Evolutionary conservation across 768 basidiomycete genomes (phyloP).

Genomic region (Boletus fagicola): DNA sequence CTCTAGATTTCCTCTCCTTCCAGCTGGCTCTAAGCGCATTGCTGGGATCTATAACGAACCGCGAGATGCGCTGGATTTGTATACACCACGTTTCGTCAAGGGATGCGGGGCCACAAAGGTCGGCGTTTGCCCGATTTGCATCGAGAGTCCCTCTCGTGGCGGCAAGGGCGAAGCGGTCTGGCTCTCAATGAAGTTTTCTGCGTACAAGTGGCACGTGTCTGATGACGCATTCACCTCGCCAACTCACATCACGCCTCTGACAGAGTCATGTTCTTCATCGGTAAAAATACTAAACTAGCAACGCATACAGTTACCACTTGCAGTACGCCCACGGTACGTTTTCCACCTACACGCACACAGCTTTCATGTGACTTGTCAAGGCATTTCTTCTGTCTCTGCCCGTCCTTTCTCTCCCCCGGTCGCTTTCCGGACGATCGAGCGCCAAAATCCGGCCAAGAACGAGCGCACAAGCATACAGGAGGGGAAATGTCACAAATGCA

Average conservation of each 20-base stretch:
- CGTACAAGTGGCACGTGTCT: slow-evolving; percentile 69
- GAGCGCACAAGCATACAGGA: slow-evolving; percentile 61
- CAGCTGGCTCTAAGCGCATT: slow-evolving; percentile 21
- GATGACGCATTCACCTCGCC: background rate
- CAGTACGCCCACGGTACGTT: slow-evolving; percentile 71
- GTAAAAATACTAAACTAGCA: slow-evolving; percentile 6
- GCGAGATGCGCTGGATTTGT: slow-evolving; percentile 61
- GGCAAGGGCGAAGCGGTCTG: slow-evolving; percentile 65
- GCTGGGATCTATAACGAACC: slow-evolving; percentile 59
- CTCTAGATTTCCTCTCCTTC: slow-evolving; percentile 20
- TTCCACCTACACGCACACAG: background rate
- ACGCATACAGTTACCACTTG: slow-evolving; percentile 66
- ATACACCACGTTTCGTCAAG: slow-evolving; percentile 75
- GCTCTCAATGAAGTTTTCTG: slow-evolving; percentile 78
- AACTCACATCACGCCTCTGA: slow-evolving; percentile 3
- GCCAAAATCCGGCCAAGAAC: slow-evolving; percentile 51
- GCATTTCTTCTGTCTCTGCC: slow-evolving; percentile 66
- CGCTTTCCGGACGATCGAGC: slow-evolving; percentile 50
- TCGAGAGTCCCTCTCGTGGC: slow-evolving; percentile 57
- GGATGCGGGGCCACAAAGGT: slow-evolving; percentile 67
- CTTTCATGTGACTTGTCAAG: slow-evolving; percentile 35
- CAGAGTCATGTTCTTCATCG: slow-evolving; percentile 18
- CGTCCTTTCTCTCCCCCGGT: slow-evolving; percentile 77
- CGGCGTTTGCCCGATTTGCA: slow-evolving; percentile 76
- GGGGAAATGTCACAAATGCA: slow-evolving; percentile 78